phyloP scores from a whole-genome alignment of 108 stramenopile species.

The Fragilaria radians region DNA sequence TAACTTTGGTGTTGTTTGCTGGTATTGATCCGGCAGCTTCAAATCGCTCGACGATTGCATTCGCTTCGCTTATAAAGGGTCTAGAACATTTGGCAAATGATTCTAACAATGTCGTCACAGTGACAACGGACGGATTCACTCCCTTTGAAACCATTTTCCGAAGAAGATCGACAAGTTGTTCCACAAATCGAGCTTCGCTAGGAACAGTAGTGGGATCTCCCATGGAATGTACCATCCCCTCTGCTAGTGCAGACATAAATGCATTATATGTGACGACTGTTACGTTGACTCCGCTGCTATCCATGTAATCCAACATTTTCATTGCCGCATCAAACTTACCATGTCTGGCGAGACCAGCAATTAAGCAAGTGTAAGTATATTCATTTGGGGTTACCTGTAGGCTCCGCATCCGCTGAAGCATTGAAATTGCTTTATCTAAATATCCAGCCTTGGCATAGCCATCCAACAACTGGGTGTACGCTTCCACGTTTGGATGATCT shows the following conservation, averaged over 20 bases:
- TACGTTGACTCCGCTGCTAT: constrained; percentile 11
- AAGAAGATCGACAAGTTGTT: constrained; percentile 41
- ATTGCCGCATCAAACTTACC: constrained; percentile 46
- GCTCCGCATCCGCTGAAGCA: constrained; percentile 51
- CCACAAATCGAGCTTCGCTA: constrained; percentile 17
- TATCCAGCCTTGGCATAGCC: constrained; percentile 57
- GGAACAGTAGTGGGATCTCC: constrained; percentile 9
- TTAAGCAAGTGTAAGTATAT: constrained; percentile 67
- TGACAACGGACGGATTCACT: constrained; percentile 51
- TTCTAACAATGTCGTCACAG: constrained; percentile 51
- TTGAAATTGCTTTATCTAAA: constrained; percentile 43
- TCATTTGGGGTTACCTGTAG: constrained; percentile 60
- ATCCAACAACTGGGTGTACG: constrained; percentile 73
- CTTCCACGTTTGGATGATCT: constrained; percentile 77
- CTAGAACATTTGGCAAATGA: constrained; percentile 53
- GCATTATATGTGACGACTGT: constrained; percentile 56
- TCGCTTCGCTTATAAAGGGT: constrained; percentile 58
- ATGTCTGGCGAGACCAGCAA: constrained; percentile 58
- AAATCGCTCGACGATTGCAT: constrained; percentile 41
- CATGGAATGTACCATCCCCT: constrained; percentile 2
- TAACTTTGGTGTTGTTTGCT: constrained; percentile 33
- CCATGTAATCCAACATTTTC: constrained; percentile 52
- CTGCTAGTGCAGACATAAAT: constrained; percentile 34
- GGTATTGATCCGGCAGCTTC: constrained; percentile 32
- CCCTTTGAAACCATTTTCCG: constrained; percentile 47